These are phyloP conservation scores for Stereocaulon alpinum DNA, from an alignment of 495 filamentous ascomycete species.

Conservation along the genomic window DNA sequence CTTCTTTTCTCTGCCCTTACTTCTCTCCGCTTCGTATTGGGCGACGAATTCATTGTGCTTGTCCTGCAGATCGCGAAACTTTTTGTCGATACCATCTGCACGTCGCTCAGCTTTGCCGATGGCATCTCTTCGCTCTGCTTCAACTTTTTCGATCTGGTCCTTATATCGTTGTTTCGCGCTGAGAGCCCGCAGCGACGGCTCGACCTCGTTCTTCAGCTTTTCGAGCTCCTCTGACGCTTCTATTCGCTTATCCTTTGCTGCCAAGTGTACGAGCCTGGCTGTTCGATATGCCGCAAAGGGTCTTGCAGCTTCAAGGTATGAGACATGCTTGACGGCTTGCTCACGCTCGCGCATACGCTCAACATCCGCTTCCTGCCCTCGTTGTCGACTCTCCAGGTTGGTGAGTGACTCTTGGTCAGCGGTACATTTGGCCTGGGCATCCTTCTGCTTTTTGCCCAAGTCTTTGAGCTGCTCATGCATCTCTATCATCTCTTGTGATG, in stretches of 20 bases:
- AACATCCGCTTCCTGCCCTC: conserved; percentile 69
- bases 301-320: conserved; percentile 52
- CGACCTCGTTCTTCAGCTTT: conserved; percentile 47
- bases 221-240: conserved; percentile 41
- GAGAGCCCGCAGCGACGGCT: conserved; percentile 56
- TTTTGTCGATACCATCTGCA: conserved; percentile 39
- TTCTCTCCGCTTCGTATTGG: conserved; percentile 49
- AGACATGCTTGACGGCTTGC: conserved; percentile 53
- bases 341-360: conserved; percentile 69
- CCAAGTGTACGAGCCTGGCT: conserved; percentile 25
- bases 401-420: conserved; percentile 50
- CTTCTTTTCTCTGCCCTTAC: conserved; percentile 38
- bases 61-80: conserved; percentile 43
- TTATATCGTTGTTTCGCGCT: conserved; percentile 56
- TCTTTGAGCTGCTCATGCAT: conserved; percentile 67
- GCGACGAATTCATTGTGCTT: conserved; percentile 44
- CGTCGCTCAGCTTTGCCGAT: conserved; percentile 40
- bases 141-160: conserved; percentile 36
- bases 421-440: conserved; percentile 46
- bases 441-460: conserved; percentile 58
- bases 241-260: conserved; percentile 38
- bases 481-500: conserved; percentile 64
- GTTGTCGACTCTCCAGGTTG: conserved; percentile 62
- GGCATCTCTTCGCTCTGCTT: conserved; percentile 39
- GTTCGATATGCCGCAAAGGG: conserved; percentile 54